These are phyloP conservation scores for Clonostachys byssicola DNA, from an alignment of 2,329 filamentous ascomycete genomes.

Conservation along the genomic window DNA sequence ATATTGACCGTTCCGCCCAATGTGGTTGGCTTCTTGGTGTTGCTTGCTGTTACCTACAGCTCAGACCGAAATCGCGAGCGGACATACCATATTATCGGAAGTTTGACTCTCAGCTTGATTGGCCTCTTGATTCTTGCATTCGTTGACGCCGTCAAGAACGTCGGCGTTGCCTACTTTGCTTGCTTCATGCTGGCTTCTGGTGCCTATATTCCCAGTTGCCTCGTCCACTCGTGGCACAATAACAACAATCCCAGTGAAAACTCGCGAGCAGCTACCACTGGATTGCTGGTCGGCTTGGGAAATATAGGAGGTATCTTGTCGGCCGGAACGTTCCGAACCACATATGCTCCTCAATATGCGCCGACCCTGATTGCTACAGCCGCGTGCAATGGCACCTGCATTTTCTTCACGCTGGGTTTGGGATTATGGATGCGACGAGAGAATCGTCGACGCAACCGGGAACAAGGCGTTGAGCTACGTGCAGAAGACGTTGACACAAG, in stretches of 20 bases:
- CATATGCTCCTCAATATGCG: constrained; percentile 42
- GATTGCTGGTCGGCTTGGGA: constrained; percentile 38
- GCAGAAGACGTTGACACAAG: constrained; percentile 11
- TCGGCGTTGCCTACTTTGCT: constrained; percentile 42
- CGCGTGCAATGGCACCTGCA: constrained; percentile 2
- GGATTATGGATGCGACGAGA: constrained; percentile 10
- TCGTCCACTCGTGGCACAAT: constrained; percentile 47
- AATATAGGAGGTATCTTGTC: constrained; percentile 43
- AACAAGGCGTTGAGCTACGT: constrained; percentile 6
- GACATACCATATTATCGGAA: constrained; percentile 32
- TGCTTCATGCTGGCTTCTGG: constrained; percentile 40
- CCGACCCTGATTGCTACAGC: constrained; percentile 41
- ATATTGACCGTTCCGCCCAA: constrained; percentile 44
- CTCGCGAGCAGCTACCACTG: constrained; percentile 39
- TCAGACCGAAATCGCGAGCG: constrained; percentile 39
- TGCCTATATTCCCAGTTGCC: constrained; percentile 38
- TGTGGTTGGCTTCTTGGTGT: constrained; percentile 36
- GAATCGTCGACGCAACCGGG: constrained; percentile 6
- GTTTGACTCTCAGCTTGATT: constrained; percentile 29
- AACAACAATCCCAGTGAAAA: constrained; percentile 48
- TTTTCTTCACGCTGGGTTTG: constrained; percentile 9
- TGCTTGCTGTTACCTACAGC: constrained; percentile 35
- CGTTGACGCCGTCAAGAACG: constrained; percentile 32
- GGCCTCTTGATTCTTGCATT: constrained; percentile 37
- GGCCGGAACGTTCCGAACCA: constrained; percentile 36